A percentile compares a stretch with the other conserved stretches of the same genome.
phyloP scores from a whole-genome alignment of 2,329 filamentous ascomycete genomes.

The Fusarium poae region DNA sequence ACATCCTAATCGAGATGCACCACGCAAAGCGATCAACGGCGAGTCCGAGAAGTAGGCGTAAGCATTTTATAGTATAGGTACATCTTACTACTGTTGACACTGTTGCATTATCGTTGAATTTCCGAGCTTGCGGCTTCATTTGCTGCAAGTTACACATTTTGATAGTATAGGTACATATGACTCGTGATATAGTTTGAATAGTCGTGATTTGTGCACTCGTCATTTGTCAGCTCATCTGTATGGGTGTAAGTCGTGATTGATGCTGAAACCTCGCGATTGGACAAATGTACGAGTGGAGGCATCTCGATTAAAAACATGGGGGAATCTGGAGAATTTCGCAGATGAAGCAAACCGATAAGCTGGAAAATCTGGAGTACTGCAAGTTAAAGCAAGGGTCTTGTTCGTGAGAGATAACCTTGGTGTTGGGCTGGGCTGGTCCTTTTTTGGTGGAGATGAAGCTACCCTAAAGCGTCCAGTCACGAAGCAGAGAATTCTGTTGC shows the following conservation, averaged over 20 bases:
- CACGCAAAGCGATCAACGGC: constrained; percentile 14
- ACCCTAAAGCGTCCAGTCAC: constrained; percentile 33
- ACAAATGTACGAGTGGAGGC: constrained; percentile 10
- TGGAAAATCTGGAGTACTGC: constrained; percentile 16
- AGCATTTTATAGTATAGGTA: constrained; percentile 17
- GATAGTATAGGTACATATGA: neutral
- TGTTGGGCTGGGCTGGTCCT: neutral
- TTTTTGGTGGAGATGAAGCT: constrained; percentile 37
- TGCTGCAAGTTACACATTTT: no score
- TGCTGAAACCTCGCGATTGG: constrained; percentile 27
- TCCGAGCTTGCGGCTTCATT: no score
- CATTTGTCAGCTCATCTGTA: neutral
- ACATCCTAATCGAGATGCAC: constrained; percentile 16
- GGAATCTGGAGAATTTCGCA: constrained; percentile 29
- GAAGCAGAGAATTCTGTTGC: constrained; percentile 39
- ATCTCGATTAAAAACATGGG: constrained; percentile 28
- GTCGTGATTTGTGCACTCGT: neutral
- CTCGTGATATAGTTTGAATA: neutral
- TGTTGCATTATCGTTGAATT: no score
- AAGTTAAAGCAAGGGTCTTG: constrained; percentile 7
- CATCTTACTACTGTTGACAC: no score
- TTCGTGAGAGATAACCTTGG: constrained; percentile 6
- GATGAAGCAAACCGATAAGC: neutral
- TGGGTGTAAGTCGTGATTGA: constrained; percentile 11
- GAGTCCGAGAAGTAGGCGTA: constrained; percentile 30